Evolutionary conservation across 495 filamentous ascomycete genomes (phyloP).

Genomic region (Hypoxylon lienhwacheense): DNA sequence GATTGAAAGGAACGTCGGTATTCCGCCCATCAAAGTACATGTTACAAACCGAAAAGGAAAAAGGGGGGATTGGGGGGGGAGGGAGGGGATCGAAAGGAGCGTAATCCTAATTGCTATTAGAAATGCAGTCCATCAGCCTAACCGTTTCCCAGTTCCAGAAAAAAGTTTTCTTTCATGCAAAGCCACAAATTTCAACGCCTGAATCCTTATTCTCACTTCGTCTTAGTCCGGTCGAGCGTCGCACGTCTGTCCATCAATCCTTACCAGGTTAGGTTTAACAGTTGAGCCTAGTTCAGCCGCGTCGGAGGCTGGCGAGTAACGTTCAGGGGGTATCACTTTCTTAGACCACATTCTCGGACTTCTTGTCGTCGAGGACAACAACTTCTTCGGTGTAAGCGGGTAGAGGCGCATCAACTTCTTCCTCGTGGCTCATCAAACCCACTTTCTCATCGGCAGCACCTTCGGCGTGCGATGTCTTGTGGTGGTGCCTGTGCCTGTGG

Average conservation of each 20-base stretch:
- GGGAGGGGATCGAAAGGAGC: conserved; percentile 30
- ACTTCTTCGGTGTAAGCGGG: conserved; percentile 45
- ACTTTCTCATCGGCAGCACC: conserved; percentile 46
- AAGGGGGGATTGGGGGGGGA: too few species aligned
- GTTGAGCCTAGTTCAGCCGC: not conserved
- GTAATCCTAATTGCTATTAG: conserved; percentile 22
- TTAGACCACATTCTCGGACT: conserved; percentile 36
- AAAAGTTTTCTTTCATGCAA: conserved; percentile 1
- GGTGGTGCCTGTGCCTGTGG: conserved; percentile 33
- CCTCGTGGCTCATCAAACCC: conserved; percentile 46
- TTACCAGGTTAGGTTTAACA: not conserved
- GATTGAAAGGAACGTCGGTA: conserved; percentile 38
- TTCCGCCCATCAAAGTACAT: conserved; percentile 27
- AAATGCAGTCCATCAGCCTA: conserved; percentile 9
- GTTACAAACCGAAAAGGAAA: conserved; percentile 30
- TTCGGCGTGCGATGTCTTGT: conserved; percentile 38
- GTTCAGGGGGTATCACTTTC: conserved; percentile 20
- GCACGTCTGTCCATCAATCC: conserved; percentile 13
- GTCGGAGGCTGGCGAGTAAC: not conserved
- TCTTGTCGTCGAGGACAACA: conserved; percentile 33
- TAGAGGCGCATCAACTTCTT: conserved; percentile 35
- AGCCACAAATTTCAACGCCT: conserved; percentile 10
- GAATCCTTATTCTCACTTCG: conserved; percentile 2
- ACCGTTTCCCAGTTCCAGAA: conserved; percentile 13
- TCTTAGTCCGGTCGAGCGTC: conserved; percentile 6